Conservation (phyloP, 345 rosid species). For the Trapa bicornis region DNA sequence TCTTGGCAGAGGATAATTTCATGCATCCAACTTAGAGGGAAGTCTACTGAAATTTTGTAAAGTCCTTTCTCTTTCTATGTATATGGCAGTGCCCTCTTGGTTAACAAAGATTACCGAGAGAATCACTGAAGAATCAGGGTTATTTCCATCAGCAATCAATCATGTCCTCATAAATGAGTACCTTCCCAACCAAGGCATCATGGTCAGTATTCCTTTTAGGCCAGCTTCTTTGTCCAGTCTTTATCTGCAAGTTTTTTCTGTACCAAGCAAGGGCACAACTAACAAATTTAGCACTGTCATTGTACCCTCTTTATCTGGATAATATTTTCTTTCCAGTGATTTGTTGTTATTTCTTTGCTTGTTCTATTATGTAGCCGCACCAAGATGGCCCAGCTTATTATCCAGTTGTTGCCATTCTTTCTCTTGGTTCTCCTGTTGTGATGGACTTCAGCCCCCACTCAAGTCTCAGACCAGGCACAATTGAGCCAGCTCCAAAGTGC, state of each 20-base stretch:
- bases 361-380: constrained; percentile 46
- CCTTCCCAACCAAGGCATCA: constrained; percentile 76
- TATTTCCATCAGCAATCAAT: constrained; percentile 63
- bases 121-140: constrained; percentile 49
- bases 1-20: not conserved
- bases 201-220: constrained; percentile 28
- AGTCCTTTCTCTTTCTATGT: constrained; percentile 2
- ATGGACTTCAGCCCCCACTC: constrained; percentile 83
- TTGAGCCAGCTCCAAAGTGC: constrained; percentile 1
- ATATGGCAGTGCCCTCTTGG: constrained; percentile 68
- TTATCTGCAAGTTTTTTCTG: not conserved
- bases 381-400: constrained; percentile 94
- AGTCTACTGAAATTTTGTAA: not conserved
- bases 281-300: not conserved
- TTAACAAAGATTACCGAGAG: constrained; percentile 45
- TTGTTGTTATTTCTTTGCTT: not conserved
- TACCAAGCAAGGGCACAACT: not conserved
- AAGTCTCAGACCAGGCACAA: constrained; percentile 24
- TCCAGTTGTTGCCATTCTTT: constrained; percentile 79
- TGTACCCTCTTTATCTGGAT: not conserved
- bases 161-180: constrained; percentile 90
- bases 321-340: not conserved
- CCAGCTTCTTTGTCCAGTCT: not conserved
- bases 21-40: not conserved
- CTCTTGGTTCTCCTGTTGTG: constrained; percentile 70